A percentile compares a stretch with the other conserved stretches of the same genome.
Evolutionary conservation across 2,329 filamentous ascomycete genomes (phyloP).

Genomic region (Penicillium sp.): DNA sequence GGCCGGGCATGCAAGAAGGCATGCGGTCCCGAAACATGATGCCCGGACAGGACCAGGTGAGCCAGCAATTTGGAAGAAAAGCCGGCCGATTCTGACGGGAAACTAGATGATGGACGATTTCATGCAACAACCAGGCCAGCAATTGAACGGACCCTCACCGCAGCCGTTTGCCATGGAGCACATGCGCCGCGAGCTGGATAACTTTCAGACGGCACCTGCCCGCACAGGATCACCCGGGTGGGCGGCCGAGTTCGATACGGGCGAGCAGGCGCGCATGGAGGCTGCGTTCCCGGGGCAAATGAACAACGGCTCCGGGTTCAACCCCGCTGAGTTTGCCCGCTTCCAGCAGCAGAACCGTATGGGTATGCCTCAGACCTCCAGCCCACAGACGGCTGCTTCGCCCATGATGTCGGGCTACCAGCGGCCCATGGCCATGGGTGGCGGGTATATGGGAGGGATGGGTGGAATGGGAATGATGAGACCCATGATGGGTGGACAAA

Average conservation of each 20-base stretch:
- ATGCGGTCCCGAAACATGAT: constrained; percentile 73
- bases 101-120: constrained; percentile 89
- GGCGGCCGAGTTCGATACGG: constrained; percentile 66
- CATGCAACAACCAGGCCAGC: constrained; percentile 72
- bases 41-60: constrained; percentile 72
- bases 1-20: constrained; percentile 70
- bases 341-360: constrained; percentile 76
- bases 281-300: constrained; percentile 63
- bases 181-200: constrained; percentile 64
- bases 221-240: constrained; percentile 60
- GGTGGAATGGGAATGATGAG: constrained; percentile 53
- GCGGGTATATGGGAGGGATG: constrained; percentile 44
- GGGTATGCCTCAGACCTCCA: constrained; percentile 60
- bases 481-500: constrained; percentile 50
- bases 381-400: constrained; percentile 53
- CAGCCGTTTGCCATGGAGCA: constrained; percentile 68
- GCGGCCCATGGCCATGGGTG: constrained; percentile 49
- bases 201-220: constrained; percentile 51
- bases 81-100: constrained; percentile 26
- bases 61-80: constrained; percentile 5
- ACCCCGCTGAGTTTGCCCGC: constrained; percentile 79
- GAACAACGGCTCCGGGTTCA: constrained; percentile 64
- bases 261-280: constrained; percentile 70
- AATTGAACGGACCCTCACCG: constrained; percentile 55
- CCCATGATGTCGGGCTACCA: constrained; percentile 62